Percentiles rank a stretch among this genome's conserved stretches.
Conservation (phyloP, 257 asterid genomes). For the Eustoma russellianum region DNA sequence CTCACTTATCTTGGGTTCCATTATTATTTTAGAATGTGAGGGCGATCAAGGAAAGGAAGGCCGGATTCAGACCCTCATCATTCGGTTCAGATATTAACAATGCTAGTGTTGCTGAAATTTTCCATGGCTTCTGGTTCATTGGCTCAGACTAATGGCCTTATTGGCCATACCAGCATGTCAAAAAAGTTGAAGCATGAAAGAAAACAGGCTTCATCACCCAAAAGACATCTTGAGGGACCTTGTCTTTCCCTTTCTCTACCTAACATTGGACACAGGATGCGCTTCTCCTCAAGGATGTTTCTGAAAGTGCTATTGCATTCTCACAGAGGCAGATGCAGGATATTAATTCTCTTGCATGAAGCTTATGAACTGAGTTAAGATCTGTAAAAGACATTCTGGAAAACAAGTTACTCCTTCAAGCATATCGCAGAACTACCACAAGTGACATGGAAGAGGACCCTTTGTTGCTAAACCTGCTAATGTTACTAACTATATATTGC, state of each 20-base stretch:
- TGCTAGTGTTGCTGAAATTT: constrained; percentile 17
- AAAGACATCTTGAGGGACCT: constrained; percentile 58
- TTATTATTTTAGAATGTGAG: constrained; percentile 38
- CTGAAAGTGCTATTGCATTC: constrained; percentile 75
- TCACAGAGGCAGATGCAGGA: constrained; percentile 87
- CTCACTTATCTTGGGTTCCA: constrained; percentile 10
- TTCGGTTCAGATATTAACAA: not conserved
- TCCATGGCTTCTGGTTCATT: constrained; percentile 19
- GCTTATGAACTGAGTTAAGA: constrained; percentile 71
- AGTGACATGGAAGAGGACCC: constrained; percentile 78
- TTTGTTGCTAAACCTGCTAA: no score
- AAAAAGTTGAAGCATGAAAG: constrained; percentile 21
- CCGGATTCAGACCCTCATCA: constrained; percentile 23
- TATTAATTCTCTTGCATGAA: constrained; percentile 66
- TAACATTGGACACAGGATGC: constrained; percentile 50
- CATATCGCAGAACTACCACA: constrained; percentile 58
- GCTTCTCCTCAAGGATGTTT: constrained; percentile 60
- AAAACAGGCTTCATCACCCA: constrained; percentile 19
- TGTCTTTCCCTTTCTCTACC: constrained; percentile 56
- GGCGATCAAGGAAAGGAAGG: constrained; percentile 32
- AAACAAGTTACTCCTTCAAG: constrained; percentile 69
- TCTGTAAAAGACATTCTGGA: constrained; percentile 76
- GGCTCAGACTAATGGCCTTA: constrained; percentile 25
- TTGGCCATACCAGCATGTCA: constrained; percentile 21
- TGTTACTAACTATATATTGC: no score